phyloP scores from a whole-genome alignment of 768 basidiomycete genomes.

The Termitomyces eurrhizus region DNA sequence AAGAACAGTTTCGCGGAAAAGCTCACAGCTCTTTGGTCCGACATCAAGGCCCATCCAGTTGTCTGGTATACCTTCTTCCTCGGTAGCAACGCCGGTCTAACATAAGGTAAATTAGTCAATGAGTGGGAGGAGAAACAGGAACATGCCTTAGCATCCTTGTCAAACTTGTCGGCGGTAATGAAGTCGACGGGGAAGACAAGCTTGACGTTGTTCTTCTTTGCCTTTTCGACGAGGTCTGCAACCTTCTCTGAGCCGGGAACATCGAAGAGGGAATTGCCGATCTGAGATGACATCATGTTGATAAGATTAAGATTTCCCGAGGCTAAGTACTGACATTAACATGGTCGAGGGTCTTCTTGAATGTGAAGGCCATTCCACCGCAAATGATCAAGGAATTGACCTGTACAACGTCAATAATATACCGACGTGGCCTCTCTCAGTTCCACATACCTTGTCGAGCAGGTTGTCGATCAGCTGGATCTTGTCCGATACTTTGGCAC shows the following conservation, averaged over 20 bases:
- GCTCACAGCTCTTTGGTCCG: conserved; percentile 77
- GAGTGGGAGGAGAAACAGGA: neutral
- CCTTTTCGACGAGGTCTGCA: conserved; percentile 79
- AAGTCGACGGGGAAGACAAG: conserved; percentile 95
- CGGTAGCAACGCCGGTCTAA: conserved; percentile 74
- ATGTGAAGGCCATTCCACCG: conserved; percentile 99
- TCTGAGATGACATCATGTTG: conserved; percentile 41
- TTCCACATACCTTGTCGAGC: conserved; percentile 78
- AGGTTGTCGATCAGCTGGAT: conserved; percentile 98
- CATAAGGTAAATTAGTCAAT: neutral
- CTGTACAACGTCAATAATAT: conserved; percentile 31
- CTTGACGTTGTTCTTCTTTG: conserved; percentile 87
- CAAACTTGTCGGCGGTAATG: conserved; percentile 92
- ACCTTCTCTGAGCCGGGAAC: conserved; percentile 87
- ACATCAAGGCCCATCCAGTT: conserved; percentile 96
- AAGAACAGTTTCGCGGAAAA: conserved; percentile 77
- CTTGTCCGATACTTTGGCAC: conserved; percentile 99
- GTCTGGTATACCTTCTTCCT: conserved; percentile 82
- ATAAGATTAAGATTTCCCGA: neutral
- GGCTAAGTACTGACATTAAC: conserved; percentile 45
- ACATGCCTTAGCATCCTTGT: conserved; percentile 80
- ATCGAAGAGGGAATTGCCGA: conserved; percentile 95
- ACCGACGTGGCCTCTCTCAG: neutral
- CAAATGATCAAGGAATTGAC: conserved; percentile 95
- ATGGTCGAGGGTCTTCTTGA: conserved; percentile 89